Percentiles rank a stretch among this genome's conserved stretches.
These are phyloP conservation scores for Dictyostelium discoideum DNA, from an alignment of 78 protist species.

Conservation along the genomic window DNA sequence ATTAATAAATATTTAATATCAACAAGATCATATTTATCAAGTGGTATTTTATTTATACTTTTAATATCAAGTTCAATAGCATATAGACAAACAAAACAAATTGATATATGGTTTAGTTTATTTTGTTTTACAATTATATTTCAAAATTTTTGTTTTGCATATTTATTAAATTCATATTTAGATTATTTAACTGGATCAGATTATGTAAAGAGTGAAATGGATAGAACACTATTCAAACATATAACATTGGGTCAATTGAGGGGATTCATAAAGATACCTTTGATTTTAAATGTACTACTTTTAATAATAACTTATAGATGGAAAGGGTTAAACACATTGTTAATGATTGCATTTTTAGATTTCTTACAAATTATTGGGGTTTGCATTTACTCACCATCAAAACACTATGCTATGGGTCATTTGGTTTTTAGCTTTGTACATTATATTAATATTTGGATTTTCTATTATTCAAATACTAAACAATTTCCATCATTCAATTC, in stretches of 20 bases:
- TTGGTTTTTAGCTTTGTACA: background rate
- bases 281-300: background rate
- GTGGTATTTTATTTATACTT: background rate
- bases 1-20: conserved; percentile 18
- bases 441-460: conserved; percentile 6
- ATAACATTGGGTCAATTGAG: background rate
- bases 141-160: conserved; percentile 19
- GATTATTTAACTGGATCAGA: background rate
- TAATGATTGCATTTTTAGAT: background rate
- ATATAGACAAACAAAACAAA: background rate
- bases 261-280: background rate
- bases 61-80: conserved; percentile 7
- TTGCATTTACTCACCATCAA: background rate
- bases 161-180: conserved; percentile 4
- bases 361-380: background rate
- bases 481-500: background rate
- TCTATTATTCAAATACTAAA: conserved; percentile 6
- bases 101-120: conserved; percentile 7
- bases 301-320: background rate
- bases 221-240: background rate
- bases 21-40: conserved; percentile 20
- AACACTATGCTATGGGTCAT: background rate
- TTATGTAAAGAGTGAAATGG: background rate
- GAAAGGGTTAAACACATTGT: background rate
- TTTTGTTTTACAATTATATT: conserved; percentile 19